Evolutionary conservation across 2,329 filamentous ascomycete genomes (phyloP).

Genomic region (Thelonectria rubi): DNA sequence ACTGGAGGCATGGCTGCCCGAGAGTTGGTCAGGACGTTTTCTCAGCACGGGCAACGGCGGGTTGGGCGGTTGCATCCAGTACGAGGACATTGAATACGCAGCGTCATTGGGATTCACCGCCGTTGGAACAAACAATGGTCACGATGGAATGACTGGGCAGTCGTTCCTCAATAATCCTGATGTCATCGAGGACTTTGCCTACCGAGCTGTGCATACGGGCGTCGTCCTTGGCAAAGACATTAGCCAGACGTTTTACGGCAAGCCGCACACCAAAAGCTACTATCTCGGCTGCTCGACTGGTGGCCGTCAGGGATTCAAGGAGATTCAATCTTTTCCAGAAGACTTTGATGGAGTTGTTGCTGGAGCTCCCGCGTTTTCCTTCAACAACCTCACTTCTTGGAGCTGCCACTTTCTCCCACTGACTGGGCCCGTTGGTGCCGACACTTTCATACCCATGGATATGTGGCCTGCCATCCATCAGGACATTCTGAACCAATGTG

Average conservation of each 20-base stretch:
- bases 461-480: constrained; percentile 2
- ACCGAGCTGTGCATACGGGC: constrained; percentile 35
- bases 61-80: constrained; percentile 57
- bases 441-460: not conserved
- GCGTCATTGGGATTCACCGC: constrained; percentile 53
- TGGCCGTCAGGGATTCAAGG: constrained; percentile 65
- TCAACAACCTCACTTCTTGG: constrained; percentile 49
- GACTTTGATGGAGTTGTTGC: constrained; percentile 63
- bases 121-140: constrained; percentile 58
- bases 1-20: constrained; percentile 57
- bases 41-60: constrained; percentile 59
- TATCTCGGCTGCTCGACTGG: constrained; percentile 68
- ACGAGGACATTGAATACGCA: constrained; percentile 55
- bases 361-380: constrained; percentile 58
- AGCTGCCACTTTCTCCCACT: not conserved
- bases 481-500: constrained; percentile 2
- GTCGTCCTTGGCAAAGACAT: constrained; percentile 9
- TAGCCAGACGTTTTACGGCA: constrained; percentile 51
- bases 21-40: constrained; percentile 55
- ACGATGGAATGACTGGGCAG: constrained; percentile 50
- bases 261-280: constrained; percentile 55
- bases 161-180: constrained; percentile 49
- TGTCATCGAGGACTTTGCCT: constrained; percentile 48
- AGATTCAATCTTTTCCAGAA: constrained; percentile 60
- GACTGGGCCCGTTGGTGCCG: not conserved